A percentile compares a stretch with the other conserved stretches of the same genome.
Evolutionary conservation across 345 rosid genomes (phyloP).

Genomic region (Camelina laxa): DNA sequence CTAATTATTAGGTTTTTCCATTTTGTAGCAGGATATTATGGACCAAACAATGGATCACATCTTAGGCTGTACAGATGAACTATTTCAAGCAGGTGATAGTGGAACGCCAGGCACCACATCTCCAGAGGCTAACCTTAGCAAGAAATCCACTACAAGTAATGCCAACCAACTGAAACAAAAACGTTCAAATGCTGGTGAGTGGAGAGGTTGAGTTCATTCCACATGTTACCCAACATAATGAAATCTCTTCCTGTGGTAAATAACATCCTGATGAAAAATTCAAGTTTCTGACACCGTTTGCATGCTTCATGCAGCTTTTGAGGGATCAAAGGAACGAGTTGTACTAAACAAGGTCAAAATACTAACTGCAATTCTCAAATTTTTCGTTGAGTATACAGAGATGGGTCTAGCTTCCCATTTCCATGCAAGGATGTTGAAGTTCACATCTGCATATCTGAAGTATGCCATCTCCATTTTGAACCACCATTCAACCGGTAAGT

Average conservation of each 20-base stretch:
- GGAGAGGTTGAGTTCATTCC: conserved; percentile 11
- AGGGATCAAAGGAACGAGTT: conserved; percentile 41
- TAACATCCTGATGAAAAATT: not conserved
- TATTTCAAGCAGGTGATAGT: conserved; percentile 49
- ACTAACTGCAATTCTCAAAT: conserved; percentile 71
- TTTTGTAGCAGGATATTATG: conserved; percentile 49
- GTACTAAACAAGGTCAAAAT: conserved; percentile 59
- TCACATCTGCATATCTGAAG: conserved; percentile 60
- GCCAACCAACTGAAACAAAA: conserved; percentile 41
- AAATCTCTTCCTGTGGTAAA: conserved; percentile 8
- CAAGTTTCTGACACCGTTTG: conserved; percentile 5
- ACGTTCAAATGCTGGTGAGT: conserved; percentile 50
- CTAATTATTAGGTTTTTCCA: conserved; percentile 4
- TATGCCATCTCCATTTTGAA: conserved; percentile 48
- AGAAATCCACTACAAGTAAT: conserved; percentile 29
- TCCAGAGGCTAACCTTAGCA: conserved; percentile 37
- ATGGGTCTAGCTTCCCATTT: conserved; percentile 56
- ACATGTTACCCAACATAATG: conserved; percentile 13
- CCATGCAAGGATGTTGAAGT: conserved; percentile 56
- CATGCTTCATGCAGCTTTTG: conserved; percentile 48
- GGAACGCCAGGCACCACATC: conserved; percentile 34
- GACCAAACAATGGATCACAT: conserved; percentile 71
- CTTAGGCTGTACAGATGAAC: conserved; percentile 63
- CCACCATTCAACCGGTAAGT: conserved; percentile 45
- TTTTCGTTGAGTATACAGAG: conserved; percentile 62